These are phyloP conservation scores for Ascoidea tarda DNA, from an alignment of 805 yeast species.

Conservation along the genomic window DNA sequence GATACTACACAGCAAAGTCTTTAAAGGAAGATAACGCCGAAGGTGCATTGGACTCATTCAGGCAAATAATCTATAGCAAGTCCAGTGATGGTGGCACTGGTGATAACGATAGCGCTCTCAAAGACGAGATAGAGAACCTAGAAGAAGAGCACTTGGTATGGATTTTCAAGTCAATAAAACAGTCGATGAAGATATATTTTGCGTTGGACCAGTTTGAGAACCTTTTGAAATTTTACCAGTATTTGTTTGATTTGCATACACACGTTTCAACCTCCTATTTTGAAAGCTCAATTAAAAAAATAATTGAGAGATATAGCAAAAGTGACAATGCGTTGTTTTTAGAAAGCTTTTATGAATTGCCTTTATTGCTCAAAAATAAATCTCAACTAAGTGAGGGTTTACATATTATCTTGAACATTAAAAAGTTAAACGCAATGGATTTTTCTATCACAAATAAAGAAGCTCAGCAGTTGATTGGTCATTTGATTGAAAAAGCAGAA, in stretches of 20 bases:
- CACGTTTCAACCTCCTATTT: conserved; percentile 22
- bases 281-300: conserved; percentile 25
- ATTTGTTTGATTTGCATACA: conserved; percentile 15
- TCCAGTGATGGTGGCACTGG: background rate
- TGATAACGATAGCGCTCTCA: background rate
- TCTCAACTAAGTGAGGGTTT: conserved; percentile 23
- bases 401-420: conserved; percentile 33
- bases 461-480: conserved; percentile 21
- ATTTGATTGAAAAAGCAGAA: conserved; percentile 24
- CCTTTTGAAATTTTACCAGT: conserved; percentile 15
- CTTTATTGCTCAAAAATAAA: conserved; percentile 14
- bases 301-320: conserved; percentile 21
- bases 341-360: conserved; percentile 18
- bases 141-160: conserved; percentile 14
- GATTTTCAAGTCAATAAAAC: conserved; percentile 27
- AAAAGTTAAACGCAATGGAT: conserved; percentile 23
- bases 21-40: conserved; percentile 5
- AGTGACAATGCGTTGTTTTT: conserved; percentile 18
- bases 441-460: conserved; percentile 11
- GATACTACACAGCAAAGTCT: conserved; percentile 9
- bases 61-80: background rate
- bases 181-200: conserved; percentile 23
- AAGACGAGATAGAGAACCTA: background rate
- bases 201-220: conserved; percentile 13
- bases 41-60: conserved; percentile 4